Base-by-base conservation (phyloP, 2,329 filamentous ascomycete genomes). In the Arthrobotrys musiformis region DNA sequence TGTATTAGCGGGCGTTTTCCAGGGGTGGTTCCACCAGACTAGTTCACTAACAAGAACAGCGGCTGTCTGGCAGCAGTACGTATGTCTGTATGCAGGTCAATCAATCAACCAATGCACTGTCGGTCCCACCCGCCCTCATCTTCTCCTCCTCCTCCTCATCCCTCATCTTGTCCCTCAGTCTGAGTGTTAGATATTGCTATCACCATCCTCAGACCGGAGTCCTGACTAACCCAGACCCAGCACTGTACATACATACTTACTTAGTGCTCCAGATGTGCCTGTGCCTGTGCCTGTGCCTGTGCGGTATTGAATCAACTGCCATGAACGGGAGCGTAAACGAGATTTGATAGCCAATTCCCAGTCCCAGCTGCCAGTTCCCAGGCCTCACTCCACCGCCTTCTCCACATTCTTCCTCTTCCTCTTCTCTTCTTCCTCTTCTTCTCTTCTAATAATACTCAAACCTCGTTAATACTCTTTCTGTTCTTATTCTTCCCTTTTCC, bases 151-250 rank as follows among this genome's bases (percentile, higher is more conserved):
- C n/a, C n/a, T n/a, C n/a, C n/a, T n/a, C n/a, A n/a, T n/a, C n/a
- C n/a, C n/a, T n/a, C n/a, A 37, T 46, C 42, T 40, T 44, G 52
- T 70, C 30, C 22, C 40, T 42, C 9, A 17, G 19, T 66, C 48
- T 76, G 72, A 76, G 72, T 76, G 72, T 76, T 76, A 66, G 72
- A 70, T 64, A 76, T 70, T n/a, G 11, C 30, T 11, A 35, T 11
- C 30, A 35, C 30, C 30, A 35, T 11, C 30, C 5, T 11, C 30
- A 35, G 19, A 50, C 37, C 19, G 19, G 7, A 44, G n/a, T n/a
- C n/a, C n/a, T n/a, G n/a, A n/a, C n/a, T n/a, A n/a, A n/a, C n/a
- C n/a, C n/a, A n/a, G n/a, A n/a, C n/a, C n/a, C n/a, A n/a, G n/a
- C n/a, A n/a, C n/a, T n/a, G n/a, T n/a, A n/a, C n/a, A n/a, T n/a